Conservation (phyloP, 202 grass and related monocot genomes). For the Zizania palustris region DNA sequence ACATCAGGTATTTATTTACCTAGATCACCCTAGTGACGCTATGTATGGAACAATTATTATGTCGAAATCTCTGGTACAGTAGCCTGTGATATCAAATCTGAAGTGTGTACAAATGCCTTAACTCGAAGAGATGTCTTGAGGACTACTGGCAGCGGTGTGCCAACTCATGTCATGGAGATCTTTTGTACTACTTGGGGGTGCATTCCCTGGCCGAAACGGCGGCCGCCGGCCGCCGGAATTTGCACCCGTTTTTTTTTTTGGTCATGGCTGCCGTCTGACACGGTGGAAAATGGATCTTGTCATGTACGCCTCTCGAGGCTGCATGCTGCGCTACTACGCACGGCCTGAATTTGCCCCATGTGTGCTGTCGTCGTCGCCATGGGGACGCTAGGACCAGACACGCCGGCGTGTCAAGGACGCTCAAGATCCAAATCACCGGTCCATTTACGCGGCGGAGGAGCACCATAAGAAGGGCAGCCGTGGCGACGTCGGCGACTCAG, state of each 20-base stretch:
- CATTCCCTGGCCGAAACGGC: too few relatives aligned
- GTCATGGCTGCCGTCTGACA: not conserved
- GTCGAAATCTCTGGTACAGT: not conserved
- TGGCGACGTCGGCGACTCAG: not conserved
- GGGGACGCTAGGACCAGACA: not conserved
- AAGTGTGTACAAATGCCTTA: too few relatives aligned
- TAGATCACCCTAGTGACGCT: conserved; percentile 34
- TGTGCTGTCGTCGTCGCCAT: not conserved
- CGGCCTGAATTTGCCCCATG: not conserved
- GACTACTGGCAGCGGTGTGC: not conserved
- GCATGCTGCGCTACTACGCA: not conserved
- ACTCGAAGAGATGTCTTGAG: not conserved
- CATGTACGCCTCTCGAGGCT: not conserved
- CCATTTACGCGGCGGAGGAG: conserved; percentile 3
- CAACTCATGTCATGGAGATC: not conserved
- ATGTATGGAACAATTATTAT: conserved; percentile 12
- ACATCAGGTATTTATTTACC: conserved; percentile 16
- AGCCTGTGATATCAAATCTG: not conserved
- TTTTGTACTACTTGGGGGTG: not conserved
- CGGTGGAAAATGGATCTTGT: not conserved
- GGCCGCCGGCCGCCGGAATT: not conserved
- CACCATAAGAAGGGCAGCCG: conserved; percentile 7
- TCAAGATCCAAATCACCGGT: not conserved
- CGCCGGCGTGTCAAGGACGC: not conserved
- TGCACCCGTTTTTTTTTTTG: not conserved